Conservation (phyloP, 2,329 filamentous ascomycete species). For the Fusarium oxysporum region DNA sequence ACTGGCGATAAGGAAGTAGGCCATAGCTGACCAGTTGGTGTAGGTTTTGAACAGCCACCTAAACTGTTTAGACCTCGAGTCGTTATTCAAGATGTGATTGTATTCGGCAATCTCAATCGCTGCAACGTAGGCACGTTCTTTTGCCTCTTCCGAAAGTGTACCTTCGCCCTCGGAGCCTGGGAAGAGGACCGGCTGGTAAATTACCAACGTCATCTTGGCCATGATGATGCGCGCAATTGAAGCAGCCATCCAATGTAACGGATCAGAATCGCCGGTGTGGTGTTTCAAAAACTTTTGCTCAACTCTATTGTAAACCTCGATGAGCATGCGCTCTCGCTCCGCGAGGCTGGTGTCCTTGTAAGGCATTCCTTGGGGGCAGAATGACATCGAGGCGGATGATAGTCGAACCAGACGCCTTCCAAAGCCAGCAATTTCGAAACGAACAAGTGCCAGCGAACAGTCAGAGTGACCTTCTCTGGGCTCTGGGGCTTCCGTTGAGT, state of each 20-base stretch:
- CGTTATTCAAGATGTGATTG: slow-evolving; percentile 72
- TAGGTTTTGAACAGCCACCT: slow-evolving; percentile 64
- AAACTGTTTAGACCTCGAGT: slow-evolving; percentile 61
- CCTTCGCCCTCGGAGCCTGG: slow-evolving; percentile 65
- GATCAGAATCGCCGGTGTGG: slow-evolving; percentile 60
- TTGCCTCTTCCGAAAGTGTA: slow-evolving; percentile 69
- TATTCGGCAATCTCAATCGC: slow-evolving; percentile 81
- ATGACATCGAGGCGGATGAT: slow-evolving; percentile 49
- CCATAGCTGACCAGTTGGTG: slow-evolving; percentile 63
- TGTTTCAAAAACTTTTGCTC: slow-evolving; percentile 66
- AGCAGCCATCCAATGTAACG: slow-evolving; percentile 75
- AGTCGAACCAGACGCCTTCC: slow-evolving; percentile 51
- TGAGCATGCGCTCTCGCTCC: slow-evolving; percentile 59
- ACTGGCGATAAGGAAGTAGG: slow-evolving; percentile 61
- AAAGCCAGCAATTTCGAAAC: slow-evolving; percentile 63
- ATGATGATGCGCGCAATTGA: slow-evolving; percentile 78
- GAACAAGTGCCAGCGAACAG: slow-evolving; percentile 60
- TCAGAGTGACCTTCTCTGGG: slow-evolving; percentile 65
- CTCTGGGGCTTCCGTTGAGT: slow-evolving; percentile 59
- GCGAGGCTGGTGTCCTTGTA: slow-evolving; percentile 44
- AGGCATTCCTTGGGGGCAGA: slow-evolving; percentile 46
- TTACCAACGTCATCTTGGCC: slow-evolving; percentile 81
- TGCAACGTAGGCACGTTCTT: slow-evolving; percentile 76
- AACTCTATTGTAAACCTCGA: slow-evolving; percentile 64
- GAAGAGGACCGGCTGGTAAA: slow-evolving; percentile 79